phyloP scores from a whole-genome alignment of 306 rosid species.

The Vigna unguiculata region DNA sequence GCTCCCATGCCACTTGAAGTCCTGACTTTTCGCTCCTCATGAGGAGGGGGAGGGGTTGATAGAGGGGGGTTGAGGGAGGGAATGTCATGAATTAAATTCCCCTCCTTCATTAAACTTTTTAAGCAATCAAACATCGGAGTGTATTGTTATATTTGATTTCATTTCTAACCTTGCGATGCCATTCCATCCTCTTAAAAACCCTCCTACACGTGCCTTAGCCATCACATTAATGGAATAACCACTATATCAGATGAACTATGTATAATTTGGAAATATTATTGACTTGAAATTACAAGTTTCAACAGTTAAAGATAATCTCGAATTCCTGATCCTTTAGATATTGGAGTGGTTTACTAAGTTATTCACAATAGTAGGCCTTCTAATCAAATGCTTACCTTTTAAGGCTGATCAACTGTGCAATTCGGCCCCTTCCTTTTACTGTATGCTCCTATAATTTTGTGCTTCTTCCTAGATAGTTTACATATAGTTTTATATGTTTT shows the following conservation, averaged over 20 bases:
- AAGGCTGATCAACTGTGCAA: neutral
- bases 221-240: neutral
- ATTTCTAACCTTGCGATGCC: too few species aligned
- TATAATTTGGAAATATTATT: neutral
- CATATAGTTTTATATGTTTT: neutral
- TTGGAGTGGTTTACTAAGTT: neutral
- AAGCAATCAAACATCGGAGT: neutral
- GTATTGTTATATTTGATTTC: neutral
- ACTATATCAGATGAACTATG: neutral
- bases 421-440: neutral
- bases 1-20: too few species aligned
- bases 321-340: slow-evolving; percentile 5
- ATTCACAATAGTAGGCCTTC: slow-evolving; percentile 13
- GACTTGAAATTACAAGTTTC: neutral
- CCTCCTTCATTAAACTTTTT: neutral
- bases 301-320: neutral
- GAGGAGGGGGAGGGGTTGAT: too few species aligned
- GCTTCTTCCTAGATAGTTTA: neutral
- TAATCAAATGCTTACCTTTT: slow-evolving; percentile 1
- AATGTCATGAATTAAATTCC: neutral
- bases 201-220: neutral
- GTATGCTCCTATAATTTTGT: neutral
- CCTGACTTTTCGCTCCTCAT: too few species aligned
- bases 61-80: neutral
- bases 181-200: neutral